phyloP scores from a whole-genome alignment of 139 green algal species.

The Tetradesmus obliquus region DNA sequence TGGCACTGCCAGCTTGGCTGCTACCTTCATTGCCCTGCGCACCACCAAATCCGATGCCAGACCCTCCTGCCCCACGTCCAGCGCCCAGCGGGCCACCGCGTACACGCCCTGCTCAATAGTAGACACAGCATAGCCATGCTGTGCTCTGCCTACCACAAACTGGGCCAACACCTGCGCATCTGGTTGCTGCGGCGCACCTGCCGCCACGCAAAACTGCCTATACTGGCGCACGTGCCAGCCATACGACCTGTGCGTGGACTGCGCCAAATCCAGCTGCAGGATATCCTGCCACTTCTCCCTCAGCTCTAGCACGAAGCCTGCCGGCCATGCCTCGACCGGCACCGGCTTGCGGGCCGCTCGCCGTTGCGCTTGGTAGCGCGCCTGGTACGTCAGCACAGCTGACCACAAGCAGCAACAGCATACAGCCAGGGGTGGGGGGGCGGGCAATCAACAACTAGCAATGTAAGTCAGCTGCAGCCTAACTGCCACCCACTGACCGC shows the following conservation, averaged over 20 bases:
- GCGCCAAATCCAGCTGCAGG: slow-evolving; percentile 26
- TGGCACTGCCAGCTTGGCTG: slow-evolving; percentile 9
- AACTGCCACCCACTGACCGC: too few species aligned
- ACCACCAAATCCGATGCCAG: background rate
- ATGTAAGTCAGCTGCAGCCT: background rate
- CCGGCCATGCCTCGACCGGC: background rate
- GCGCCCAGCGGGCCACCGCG: background rate
- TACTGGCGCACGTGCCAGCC: background rate
- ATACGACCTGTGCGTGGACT: background rate
- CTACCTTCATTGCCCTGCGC: background rate
- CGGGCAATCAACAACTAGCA: background rate
- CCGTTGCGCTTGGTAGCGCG: background rate
- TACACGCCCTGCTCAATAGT: slow-evolving; percentile 25
- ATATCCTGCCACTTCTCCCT: background rate
- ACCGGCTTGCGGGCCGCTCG: background rate
- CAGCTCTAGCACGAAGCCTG: background rate
- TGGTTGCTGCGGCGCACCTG: background rate
- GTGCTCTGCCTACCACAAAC: slow-evolving; percentile 22
- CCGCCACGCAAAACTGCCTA: background rate
- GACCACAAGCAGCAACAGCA: background rate
- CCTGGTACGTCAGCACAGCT: background rate
- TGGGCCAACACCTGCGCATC: background rate
- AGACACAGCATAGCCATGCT: background rate
- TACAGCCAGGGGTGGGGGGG: background rate
- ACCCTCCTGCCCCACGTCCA: background rate